These are phyloP conservation scores for Acrocalymma vagum DNA, from an alignment of 2,329 filamentous ascomycete genomes.

Conservation along the genomic window DNA sequence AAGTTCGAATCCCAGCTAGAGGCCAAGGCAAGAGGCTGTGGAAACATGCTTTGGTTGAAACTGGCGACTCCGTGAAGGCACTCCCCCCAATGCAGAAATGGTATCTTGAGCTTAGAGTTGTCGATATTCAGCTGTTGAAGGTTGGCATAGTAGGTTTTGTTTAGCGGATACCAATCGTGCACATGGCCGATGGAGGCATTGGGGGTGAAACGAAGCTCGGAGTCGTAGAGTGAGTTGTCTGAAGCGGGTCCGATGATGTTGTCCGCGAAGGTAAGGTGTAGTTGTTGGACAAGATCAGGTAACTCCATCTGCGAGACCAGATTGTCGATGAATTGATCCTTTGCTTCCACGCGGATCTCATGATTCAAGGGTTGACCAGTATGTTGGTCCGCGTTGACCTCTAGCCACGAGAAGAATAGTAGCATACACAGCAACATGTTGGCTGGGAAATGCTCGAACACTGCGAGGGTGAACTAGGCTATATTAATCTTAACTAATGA, in stretches of 20 bases:
- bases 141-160: constrained; percentile 53
- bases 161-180: constrained; percentile 56
- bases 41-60: constrained; percentile 58
- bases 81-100: constrained; percentile 54
- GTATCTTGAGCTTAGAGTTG: constrained; percentile 50
- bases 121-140: constrained; percentile 50
- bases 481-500: too few relatives aligned
- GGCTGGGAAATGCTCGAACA: too few relatives aligned
- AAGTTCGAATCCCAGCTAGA: constrained; percentile 54
- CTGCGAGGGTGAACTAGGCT: too few relatives aligned
- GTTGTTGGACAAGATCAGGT: constrained; percentile 45
- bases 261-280: constrained; percentile 56
- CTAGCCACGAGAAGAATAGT: too few relatives aligned
- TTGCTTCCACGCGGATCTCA: constrained; percentile 9
- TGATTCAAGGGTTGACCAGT: too few relatives aligned
- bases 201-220: constrained; percentile 47
- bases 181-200: constrained; percentile 52
- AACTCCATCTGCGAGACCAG: constrained; percentile 23
- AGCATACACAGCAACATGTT: too few relatives aligned
- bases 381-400: too few relatives aligned
- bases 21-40: constrained; percentile 52
- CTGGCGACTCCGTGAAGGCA: constrained; percentile 57
- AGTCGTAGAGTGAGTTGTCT: constrained; percentile 51
- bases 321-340: constrained; percentile 23
- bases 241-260: constrained; percentile 51